phyloP scores from a whole-genome alignment of 78 protist genomes.

The Dictyostelium firmibasis region DNA sequence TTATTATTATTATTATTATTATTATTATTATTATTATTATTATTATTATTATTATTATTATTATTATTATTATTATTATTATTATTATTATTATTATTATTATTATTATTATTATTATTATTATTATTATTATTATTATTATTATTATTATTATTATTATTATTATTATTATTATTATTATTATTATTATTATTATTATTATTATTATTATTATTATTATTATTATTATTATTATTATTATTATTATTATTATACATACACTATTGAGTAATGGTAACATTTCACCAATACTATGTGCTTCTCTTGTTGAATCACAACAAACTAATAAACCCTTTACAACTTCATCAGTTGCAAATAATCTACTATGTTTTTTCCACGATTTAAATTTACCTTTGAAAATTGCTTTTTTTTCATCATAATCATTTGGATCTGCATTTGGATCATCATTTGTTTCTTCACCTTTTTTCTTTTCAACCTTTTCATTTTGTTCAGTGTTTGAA shows the following conservation, averaged over 20 bases:
- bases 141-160: background rate
- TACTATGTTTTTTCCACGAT: constrained; percentile 49
- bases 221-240: no score
- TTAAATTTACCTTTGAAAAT: constrained; percentile 11
- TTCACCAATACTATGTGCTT: constrained; percentile 61
- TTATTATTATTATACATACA: background rate
- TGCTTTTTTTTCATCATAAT: constrained; percentile 5
- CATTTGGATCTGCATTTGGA: background rate
- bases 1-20: no score
- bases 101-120: background rate
- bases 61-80: background rate
- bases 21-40: background rate
- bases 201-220: background rate
- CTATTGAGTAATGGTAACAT: background rate
- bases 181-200: background rate
- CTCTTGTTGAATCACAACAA: constrained; percentile 54
- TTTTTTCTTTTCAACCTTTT: background rate
- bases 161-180: background rate
- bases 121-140: background rate
- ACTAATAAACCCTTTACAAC: constrained; percentile 52
- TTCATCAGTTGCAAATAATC: constrained; percentile 53
- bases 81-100: background rate
- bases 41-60: background rate
- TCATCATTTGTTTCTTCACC: background rate
- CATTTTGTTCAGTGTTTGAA: background rate